These are phyloP conservation scores for Tolypocladium capitatum DNA, from an alignment of 2,329 filamentous ascomycete genomes.

Conservation along the genomic window DNA sequence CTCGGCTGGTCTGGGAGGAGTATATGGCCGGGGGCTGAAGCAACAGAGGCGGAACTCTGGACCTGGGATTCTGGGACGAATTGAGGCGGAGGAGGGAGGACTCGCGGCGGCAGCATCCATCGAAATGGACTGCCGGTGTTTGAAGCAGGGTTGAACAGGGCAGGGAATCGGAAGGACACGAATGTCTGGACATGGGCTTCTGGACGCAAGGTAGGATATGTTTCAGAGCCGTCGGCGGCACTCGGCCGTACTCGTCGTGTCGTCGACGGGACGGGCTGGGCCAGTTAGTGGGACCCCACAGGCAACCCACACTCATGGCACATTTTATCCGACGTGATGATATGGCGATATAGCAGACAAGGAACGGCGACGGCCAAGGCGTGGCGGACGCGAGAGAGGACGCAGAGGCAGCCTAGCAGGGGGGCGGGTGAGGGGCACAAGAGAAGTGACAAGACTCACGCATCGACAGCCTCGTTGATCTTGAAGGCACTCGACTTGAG, in stretches of 20 bases:
- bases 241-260: conserved; percentile 23
- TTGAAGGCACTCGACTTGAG: conserved; percentile 35
- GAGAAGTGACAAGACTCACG: conserved; percentile 32
- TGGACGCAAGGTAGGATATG: conserved; percentile 11
- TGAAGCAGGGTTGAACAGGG: conserved; percentile 1
- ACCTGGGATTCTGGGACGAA: not conserved
- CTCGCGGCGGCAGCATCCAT: not conserved
- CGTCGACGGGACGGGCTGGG: conserved; percentile 11
- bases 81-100: not conserved
- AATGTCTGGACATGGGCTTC: conserved; percentile 4
- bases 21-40: not conserved
- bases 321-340: not conserved
- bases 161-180: not conserved
- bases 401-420: not conserved
- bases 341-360: not conserved
- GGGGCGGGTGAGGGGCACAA: not conserved
- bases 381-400: not conserved
- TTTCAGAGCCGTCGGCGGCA: conserved; percentile 22
- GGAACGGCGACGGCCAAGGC: not conserved
- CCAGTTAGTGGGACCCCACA: conserved; percentile 19
- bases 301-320: conserved; percentile 10
- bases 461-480: conserved; percentile 40
- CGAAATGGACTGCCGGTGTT: not conserved
- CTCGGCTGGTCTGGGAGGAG: not conserved
- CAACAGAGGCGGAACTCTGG: not conserved